phyloP scores from a whole-genome alignment of 805 yeast genomes.

The Zygosaccharomyces kombuchaensis region DNA sequence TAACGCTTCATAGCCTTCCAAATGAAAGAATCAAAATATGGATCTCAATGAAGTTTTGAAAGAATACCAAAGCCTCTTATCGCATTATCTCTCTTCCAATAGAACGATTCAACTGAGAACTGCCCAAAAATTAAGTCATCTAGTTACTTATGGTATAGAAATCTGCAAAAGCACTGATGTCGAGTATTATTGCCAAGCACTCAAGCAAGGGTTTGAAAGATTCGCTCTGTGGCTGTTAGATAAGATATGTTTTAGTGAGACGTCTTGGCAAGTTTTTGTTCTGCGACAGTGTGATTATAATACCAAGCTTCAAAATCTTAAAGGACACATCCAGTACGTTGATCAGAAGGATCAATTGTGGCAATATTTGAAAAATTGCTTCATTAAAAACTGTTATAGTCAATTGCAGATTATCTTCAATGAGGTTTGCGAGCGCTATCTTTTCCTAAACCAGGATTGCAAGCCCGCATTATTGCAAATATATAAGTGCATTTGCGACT shows the following conservation, averaged over 20 bases:
- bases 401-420: background rate
- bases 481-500: background rate
- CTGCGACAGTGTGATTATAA: conserved; percentile 2
- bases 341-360: background rate
- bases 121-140: background rate
- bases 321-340: conserved; percentile 2
- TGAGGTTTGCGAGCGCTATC: conserved; percentile 6
- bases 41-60: background rate
- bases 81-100: background rate
- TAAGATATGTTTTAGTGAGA: background rate
- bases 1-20: background rate
- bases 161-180: background rate
- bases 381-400: background rate
- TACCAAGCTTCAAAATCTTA: conserved; percentile 2
- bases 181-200: background rate
- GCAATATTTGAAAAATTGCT: background rate
- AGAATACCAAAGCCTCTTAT: background rate
- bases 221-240: background rate
- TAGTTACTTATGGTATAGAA: background rate
- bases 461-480: background rate
- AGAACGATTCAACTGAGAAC: background rate
- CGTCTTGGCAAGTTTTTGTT: conserved; percentile 7
- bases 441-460: background rate
- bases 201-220: background rate
- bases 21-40: background rate